Conservation (phyloP, 106 monocot species). For the Triglochin maritima region DNA sequence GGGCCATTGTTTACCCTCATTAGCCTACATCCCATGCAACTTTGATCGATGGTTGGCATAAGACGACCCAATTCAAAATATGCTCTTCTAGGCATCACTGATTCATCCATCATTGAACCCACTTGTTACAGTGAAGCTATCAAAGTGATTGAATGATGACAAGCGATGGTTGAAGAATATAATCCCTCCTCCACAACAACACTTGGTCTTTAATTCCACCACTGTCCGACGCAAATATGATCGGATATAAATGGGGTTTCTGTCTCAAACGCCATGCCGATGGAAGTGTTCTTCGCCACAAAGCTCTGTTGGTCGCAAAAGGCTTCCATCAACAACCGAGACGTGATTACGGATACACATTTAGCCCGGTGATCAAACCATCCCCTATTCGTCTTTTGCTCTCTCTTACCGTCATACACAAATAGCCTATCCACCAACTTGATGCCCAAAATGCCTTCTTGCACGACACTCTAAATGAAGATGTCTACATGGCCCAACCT, state of each 20-base stretch:
- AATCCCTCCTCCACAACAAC: background rate
- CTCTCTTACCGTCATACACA: fast-evolving
- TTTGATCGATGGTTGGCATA: too few relatives aligned
- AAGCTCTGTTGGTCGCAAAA: background rate
- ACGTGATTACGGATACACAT: background rate
- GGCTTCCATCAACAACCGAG: background rate
- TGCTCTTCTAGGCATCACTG: too few relatives aligned
- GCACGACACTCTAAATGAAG: background rate
- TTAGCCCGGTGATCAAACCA: constrained; percentile 1
- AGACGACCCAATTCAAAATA: too few relatives aligned
- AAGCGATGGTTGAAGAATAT: background rate
- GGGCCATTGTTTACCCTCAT: background rate
- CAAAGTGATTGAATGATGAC: background rate
- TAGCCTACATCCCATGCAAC: too few relatives aligned
- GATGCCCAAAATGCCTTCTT: constrained; percentile 4
- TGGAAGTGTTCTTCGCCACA: background rate
- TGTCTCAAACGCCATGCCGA: background rate
- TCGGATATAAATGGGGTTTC: too few relatives aligned
- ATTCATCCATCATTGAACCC: too few relatives aligned
- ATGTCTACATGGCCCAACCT: background rate
- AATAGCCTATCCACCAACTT: background rate
- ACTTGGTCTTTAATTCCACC: background rate
- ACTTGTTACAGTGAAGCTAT: background rate
- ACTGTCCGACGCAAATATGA: background rate
- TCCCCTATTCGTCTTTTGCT: background rate